Evolutionary conservation across 1,284 basidiomycete species (phyloP).

Genomic region (Pseudozyma sp.): DNA sequence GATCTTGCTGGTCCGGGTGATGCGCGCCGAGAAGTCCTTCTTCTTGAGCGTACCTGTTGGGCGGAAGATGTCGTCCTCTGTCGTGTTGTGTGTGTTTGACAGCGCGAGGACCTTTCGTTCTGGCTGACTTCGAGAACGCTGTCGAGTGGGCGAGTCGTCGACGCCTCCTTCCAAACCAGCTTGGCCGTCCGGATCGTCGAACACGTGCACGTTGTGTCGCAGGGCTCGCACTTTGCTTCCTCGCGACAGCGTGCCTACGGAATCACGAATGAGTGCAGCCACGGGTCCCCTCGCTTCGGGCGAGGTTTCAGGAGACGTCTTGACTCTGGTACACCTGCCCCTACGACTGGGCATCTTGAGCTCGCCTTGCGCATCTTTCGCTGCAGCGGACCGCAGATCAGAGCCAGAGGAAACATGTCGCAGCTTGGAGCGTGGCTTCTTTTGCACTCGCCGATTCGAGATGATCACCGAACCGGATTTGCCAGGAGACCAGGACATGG

Average conservation of each 20-base stretch:
- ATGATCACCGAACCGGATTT: constrained; percentile 20
- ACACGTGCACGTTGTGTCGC: constrained; percentile 10
- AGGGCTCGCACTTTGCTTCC: constrained; percentile 11
- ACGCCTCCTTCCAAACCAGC: neutral
- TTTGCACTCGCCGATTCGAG: constrained; percentile 29
- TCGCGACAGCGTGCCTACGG: constrained; percentile 16
- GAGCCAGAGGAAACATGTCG: constrained; percentile 21
- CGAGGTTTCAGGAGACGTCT: neutral
- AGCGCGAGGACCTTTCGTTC: neutral
- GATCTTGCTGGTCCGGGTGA: constrained; percentile 46
- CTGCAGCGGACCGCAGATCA: constrained; percentile 14
- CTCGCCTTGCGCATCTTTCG: neutral
- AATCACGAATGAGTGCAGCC: constrained; percentile 14
- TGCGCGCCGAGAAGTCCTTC: constrained; percentile 21
- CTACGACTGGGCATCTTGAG: constrained; percentile 27
- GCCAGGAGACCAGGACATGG: constrained; percentile 36
- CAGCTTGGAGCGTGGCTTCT: constrained; percentile 31
- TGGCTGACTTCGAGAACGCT: neutral
- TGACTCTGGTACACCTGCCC: constrained; percentile 7
- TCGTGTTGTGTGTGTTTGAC: neutral
- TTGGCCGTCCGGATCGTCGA: constrained; percentile 10
- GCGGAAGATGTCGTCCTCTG: constrained; percentile 24
- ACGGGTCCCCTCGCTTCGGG: constrained; percentile 8
- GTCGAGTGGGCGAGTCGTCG: constrained; percentile 24
- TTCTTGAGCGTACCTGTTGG: constrained; percentile 20